These are phyloP conservation scores for Mycena rebaudengoi DNA, from an alignment of 768 basidiomycete species.

Conservation along the genomic window DNA sequence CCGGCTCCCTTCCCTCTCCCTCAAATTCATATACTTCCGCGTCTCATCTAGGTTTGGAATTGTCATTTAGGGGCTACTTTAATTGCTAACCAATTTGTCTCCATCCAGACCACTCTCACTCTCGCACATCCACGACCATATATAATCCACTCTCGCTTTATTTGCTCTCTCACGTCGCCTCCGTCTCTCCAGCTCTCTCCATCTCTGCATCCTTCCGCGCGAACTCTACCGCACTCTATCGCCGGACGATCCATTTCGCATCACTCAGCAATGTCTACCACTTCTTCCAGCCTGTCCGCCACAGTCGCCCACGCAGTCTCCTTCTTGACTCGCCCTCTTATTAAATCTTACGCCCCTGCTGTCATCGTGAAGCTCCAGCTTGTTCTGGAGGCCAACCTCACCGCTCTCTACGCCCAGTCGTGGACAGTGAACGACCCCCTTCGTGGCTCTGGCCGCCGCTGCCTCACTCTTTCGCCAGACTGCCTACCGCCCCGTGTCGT, in stretches of 20 bases:
- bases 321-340: slow-evolving; percentile 75
- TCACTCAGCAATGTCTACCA: slow-evolving; percentile 47
- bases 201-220: slow-evolving; percentile 30
- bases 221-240: slow-evolving; percentile 50
- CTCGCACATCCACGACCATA: slow-evolving; percentile 12
- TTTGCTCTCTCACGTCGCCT: slow-evolving; percentile 9
- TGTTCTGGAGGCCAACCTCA: slow-evolving; percentile 77
- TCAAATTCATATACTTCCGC: slow-evolving; percentile 13
- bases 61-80: neutral
- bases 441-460: slow-evolving; percentile 75
- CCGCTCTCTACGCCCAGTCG: slow-evolving; percentile 69
- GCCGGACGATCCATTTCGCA: slow-evolving; percentile 64
- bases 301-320: slow-evolving; percentile 79
- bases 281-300: slow-evolving; percentile 63
- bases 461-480: slow-evolving; percentile 74
- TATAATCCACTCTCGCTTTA: slow-evolving; percentile 8
- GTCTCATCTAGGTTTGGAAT: slow-evolving; percentile 13
- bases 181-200: neutral
- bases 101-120: neutral
- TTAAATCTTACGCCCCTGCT: slow-evolving; percentile 61
- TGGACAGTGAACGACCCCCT: slow-evolving; percentile 74
- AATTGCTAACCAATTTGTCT: neutral
- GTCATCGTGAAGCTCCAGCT: slow-evolving; percentile 76
- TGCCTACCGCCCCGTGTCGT: slow-evolving; percentile 76
- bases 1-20: slow-evolving; percentile 3